Evolutionary conservation across 768 basidiomycete species (phyloP), one percentile per base, ranked within the genome.

Genomic region (Hygrocybe coccinea): DNA sequence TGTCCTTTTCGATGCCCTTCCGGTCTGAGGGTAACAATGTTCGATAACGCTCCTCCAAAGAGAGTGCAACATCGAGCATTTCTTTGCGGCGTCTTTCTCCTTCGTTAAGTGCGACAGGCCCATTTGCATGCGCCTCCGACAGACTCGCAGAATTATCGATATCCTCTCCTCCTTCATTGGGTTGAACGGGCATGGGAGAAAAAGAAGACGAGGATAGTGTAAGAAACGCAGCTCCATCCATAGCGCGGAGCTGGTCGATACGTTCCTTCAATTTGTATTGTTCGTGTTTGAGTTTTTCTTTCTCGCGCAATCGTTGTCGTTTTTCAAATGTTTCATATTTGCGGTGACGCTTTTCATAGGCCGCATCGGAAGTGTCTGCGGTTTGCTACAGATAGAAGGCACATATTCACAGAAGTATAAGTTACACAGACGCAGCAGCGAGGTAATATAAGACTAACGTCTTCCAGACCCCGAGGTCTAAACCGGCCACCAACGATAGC

Each of bases 211-310:
- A 78, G 38, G 85, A 79, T 44, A 87, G 72, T 24, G 75, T 64
- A 29, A 89, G 79, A 68, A 91, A 91, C 2, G 86, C 84, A 52
- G 79, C 69, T 47, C 78, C 69, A 56, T 91, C 88, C 84, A 94
- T 87, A 24, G 75, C 77, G 54, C 78, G 80, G 54, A 94, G 77
- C 64, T 93, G 87, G 50, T 94, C 91, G 57, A 94, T 87, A 35
- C 92, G 83, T 64, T 92, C 87, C 68, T 88, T 87, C 64, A 95
- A 82, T 66, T 92, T 91, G 73, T 93, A 92, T 62, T 92, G 90
- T 65, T 94, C 91, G 60, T 92, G 87, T 69, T 89, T 87, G 53
- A 95, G 80, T 66, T 92, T 92, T 71, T 95, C 92, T 70, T 91
- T 91, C 71, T 95, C 92, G 53, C 91, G 83, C 34, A 89, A 73